Evolutionary conservation across 2,329 filamentous ascomycete genomes (phyloP).

Genomic region (Ophiostoma sp.): DNA sequence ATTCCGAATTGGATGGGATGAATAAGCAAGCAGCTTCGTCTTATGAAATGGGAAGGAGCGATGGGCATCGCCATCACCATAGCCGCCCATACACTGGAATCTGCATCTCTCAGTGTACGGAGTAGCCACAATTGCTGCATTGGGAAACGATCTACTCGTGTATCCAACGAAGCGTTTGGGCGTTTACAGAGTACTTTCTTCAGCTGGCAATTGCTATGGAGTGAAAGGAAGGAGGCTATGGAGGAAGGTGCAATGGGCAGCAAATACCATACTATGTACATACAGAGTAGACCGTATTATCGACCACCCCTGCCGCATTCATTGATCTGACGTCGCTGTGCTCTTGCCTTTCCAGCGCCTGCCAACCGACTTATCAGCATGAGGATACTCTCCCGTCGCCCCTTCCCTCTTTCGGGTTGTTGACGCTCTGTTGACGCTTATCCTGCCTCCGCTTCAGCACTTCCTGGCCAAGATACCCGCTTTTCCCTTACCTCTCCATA

Average conservation of each 20-base stretch:
- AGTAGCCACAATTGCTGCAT: neutral
- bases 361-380: neutral
- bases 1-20: neutral
- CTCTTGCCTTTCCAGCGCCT: slow-evolving; percentile 1
- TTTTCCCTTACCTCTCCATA: neutral
- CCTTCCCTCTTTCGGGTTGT: neutral
- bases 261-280: too few species aligned
- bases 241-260: too few species aligned
- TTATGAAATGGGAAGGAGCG: neutral
- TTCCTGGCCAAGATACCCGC: neutral
- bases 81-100: neutral
- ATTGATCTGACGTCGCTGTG: slow-evolving; percentile 6
- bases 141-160: neutral
- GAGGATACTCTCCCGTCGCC: neutral
- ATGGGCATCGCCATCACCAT: neutral
- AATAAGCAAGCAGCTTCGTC: neutral
- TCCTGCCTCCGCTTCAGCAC: slow-evolving; percentile 7
- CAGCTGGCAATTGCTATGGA: too few species aligned
- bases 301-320: neutral
- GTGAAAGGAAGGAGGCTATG: too few species aligned
- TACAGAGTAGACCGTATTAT: too few species aligned
- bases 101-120: neutral
- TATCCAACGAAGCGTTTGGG: neutral
- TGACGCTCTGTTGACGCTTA: neutral
- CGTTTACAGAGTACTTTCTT: too few species aligned